A percentile compares a stretch with the other conserved stretches of the same genome.
phyloP scores from a whole-genome alignment of 305 asterid species.

The Solanum chacoense region DNA sequence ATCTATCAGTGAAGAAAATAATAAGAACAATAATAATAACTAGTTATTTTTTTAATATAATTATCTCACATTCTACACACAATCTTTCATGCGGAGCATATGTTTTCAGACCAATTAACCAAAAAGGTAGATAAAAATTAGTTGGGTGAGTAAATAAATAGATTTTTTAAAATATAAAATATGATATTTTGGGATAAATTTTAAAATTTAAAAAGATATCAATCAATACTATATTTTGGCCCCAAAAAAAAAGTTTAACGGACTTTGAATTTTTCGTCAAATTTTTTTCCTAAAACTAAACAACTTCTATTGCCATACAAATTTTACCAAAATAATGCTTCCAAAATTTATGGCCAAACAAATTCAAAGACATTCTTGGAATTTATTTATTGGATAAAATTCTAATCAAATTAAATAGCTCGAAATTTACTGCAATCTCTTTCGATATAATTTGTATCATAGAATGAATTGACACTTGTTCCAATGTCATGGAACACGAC shows the following conservation, averaged over 20 bases:
- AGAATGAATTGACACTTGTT: neutral
- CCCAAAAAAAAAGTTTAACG: neutral
- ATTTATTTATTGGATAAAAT: neutral
- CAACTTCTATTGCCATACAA: neutral
- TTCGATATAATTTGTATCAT: neutral
- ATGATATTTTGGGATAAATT: neutral
- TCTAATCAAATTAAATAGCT: neutral
- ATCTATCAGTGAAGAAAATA: too few species aligned
- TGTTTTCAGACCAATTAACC: neutral
- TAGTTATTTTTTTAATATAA: too few species aligned
- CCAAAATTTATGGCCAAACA: neutral
- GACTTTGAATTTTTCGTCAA: neutral
- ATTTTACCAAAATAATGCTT: neutral
- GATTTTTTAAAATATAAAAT: too few species aligned
- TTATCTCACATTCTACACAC: neutral
- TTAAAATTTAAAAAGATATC: neutral
- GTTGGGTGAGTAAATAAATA: too few species aligned
- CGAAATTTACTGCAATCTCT: neutral
- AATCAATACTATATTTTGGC: neutral
- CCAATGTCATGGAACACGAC: neutral
- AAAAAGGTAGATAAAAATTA: too few species aligned
- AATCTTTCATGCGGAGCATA: neutral
- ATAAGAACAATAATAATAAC: too few species aligned
- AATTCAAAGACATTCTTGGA: neutral
- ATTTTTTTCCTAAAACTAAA: neutral